Evolutionary conservation across 192 early-diverging fungal species (phyloP), one percentile per base, ranked within the genome.

Genomic region (Gryganskiella cystojenkinii): DNA sequence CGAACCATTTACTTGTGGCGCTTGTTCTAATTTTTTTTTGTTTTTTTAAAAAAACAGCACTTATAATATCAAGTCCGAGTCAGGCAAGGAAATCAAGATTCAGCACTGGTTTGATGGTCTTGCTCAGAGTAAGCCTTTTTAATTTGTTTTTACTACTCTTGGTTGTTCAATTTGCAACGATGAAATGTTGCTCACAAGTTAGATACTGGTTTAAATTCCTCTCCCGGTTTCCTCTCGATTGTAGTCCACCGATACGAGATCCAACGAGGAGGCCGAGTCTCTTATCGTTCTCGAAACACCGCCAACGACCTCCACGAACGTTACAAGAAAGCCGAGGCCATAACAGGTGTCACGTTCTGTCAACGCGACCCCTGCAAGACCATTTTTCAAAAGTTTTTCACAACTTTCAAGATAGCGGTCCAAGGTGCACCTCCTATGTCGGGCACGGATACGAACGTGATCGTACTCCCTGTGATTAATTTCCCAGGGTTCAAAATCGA

Each of bases 71-170:
- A 71, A 83, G 67, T 43, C 60, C 0, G 67, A 56, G 33, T 73
- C 57, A 52, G 66, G 71, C 46, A 64, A 73, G 30, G 47, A 81
- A 28, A 22, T 74, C 44, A 45, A 69, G 5, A 70, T 82, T 25
- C 65, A 67, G 47, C 82, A 83, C 50, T 83, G 82, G 82, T 83
- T 83, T 52, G 82, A 83, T 49, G 80, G 82, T n/a, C 56, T 82
- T 19, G 57, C 78, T 27, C 78, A 80, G 37, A 30, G 75, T 79
- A 76, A 8, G 64, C 20, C 3, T n/a, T n/a, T n/a, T n/a, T n/a
- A n/a, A n/a, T n/a, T n/a, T n/a, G n/a, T n/a, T n/a, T n/a, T n/a
- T n/a, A n/a, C n/a, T n/a, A n/a, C n/a, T n/a, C n/a, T n/a, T n/a
- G n/a, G n/a, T n/a, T n/a, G n/a, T n/a, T n/a, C n/a, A n/a, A n/a